Conservation (phyloP, 1,284 basidiomycete genomes). For the Chiua sp. region DNA sequence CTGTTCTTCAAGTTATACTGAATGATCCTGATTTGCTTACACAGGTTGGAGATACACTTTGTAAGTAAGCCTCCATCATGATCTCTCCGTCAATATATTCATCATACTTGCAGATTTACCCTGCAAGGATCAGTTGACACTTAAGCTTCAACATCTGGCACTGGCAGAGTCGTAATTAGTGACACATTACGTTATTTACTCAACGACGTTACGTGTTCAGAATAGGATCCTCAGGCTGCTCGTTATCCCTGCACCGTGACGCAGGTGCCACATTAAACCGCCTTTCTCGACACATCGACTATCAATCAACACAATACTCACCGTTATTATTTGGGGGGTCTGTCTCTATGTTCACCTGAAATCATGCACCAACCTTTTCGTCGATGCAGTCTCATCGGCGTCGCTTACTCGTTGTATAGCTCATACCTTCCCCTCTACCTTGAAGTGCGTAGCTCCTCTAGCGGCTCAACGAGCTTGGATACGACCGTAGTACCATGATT, state of each 20-base stretch:
- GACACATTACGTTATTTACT: constrained; percentile 45
- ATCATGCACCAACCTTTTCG: background rate
- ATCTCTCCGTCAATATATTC: background rate
- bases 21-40: too few relatives aligned
- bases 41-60: constrained; percentile 69
- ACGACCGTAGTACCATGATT: constrained; percentile 55
- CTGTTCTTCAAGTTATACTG: background rate
- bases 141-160: too few relatives aligned
- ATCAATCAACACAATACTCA: constrained; percentile 55
- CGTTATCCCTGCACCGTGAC: too few relatives aligned
- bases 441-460: constrained; percentile 41
- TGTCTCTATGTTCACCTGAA: constrained; percentile 7
- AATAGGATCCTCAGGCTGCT: too few relatives aligned
- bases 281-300: constrained; percentile 57
- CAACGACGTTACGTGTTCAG: too few relatives aligned
- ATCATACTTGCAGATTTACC: constrained; percentile 37
- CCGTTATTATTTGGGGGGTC: constrained; percentile 60
- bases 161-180: too few relatives aligned
- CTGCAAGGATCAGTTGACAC: constrained; percentile 38
- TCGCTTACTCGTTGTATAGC: constrained; percentile 66
- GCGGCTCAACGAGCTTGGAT: constrained; percentile 35
- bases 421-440: constrained; percentile 60
- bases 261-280: constrained; percentile 54
- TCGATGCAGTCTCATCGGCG: constrained; percentile 51
- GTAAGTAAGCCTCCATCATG: constrained; percentile 37